Percentiles rank a stretch among this genome's conserved stretches.
Conservation (phyloP, 1,284 basidiomycete species). For the Wolfiporia cocos region DNA sequence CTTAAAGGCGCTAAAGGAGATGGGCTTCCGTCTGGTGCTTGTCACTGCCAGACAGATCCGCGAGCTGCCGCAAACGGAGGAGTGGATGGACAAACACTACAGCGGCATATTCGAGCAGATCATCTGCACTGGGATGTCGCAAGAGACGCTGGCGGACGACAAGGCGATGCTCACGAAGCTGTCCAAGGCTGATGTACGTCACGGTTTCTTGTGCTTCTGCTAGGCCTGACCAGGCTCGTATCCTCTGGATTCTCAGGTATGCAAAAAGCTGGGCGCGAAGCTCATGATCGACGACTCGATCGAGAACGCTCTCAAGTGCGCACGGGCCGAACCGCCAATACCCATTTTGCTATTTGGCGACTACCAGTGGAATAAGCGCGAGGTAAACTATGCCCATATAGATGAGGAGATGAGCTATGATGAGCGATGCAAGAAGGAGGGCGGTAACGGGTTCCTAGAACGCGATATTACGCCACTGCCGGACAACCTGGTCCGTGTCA, state of each 20-base stretch:
- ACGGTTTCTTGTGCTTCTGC: no score
- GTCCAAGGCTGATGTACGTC: constrained; percentile 63
- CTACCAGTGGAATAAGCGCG: constrained; percentile 68
- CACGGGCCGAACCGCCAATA: constrained; percentile 32
- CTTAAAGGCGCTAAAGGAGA: constrained; percentile 43
- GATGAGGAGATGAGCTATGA: constrained; percentile 54
- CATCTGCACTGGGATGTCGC: constrained; percentile 75
- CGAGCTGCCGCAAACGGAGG: constrained; percentile 53
- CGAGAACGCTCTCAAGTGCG: constrained; percentile 68
- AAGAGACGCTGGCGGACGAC: constrained; percentile 39
- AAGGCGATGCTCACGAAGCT: constrained; percentile 52
- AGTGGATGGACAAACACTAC: constrained; percentile 63
- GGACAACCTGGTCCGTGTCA: constrained; percentile 41
- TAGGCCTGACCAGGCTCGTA: not conserved
- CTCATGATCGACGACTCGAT: constrained; percentile 75
- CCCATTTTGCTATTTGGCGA: constrained; percentile 73
- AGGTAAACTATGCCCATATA: constrained; percentile 38
- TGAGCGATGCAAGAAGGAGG: constrained; percentile 42
- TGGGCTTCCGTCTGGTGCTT: constrained; percentile 67
- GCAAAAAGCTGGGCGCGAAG: constrained; percentile 53
- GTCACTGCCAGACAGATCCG: constrained; percentile 67
- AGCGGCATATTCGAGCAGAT: constrained; percentile 66
- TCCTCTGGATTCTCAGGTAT: constrained; percentile 38
- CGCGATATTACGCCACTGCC: constrained; percentile 43
- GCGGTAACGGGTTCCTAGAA: constrained; percentile 50